Conservation (phyloP, 2,329 filamentous ascomycete genomes). For the Exophiala oligosperma region DNA sequence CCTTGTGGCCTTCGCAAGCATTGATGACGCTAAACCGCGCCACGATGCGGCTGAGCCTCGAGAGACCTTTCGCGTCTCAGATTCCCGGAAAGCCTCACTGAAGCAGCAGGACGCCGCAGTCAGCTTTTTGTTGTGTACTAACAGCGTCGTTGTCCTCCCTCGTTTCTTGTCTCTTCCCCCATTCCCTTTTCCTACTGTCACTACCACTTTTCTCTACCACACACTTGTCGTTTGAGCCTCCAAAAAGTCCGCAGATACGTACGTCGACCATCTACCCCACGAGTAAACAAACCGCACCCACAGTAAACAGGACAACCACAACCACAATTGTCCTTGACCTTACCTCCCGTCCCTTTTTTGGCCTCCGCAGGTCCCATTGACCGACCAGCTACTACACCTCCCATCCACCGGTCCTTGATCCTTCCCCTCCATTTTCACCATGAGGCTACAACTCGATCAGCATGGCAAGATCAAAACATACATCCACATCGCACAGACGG, state of each 20-base stretch:
- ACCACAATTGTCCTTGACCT: no score
- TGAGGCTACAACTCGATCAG: conserved; percentile 27
- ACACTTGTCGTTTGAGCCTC: neutral
- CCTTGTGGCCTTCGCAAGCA: neutral
- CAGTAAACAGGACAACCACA: no score
- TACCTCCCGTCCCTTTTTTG: no score
- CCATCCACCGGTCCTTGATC: neutral
- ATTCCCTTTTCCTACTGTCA: neutral
- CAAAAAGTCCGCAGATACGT: no score
- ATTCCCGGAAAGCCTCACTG: neutral
- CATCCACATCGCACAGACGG: conserved; percentile 54
- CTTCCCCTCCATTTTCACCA: conserved; percentile 4
- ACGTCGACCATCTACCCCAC: neutral
- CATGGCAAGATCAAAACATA: conserved; percentile 58
- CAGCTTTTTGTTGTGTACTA: neutral
- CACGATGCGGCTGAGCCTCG: conserved; percentile 7
- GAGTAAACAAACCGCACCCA: no score
- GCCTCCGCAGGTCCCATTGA: no score
- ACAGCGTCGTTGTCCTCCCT: neutral
- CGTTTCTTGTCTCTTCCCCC: neutral
- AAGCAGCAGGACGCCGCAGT: neutral
- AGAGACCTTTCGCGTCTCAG: neutral
- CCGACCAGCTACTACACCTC: neutral
- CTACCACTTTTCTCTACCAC: no score
- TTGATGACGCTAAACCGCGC: neutral